Evolutionary conservation across 495 filamentous ascomycete species (phyloP), one percentile per base, ranked within the genome.

Genomic region (Penicillium bialowiezense): DNA sequence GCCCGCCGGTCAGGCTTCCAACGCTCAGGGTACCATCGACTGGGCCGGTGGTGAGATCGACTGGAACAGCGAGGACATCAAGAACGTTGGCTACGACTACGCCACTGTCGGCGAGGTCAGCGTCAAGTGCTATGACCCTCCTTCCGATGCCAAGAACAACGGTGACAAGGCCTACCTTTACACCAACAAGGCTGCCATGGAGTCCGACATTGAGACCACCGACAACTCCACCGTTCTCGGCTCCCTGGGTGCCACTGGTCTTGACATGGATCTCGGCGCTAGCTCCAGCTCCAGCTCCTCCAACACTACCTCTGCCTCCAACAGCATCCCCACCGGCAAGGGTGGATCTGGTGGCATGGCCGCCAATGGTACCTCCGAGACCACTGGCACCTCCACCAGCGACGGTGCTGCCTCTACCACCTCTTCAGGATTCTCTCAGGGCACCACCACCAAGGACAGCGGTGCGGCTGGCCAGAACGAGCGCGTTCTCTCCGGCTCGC

Each of bases 41-140:
- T 98, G 93, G 93, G 86, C 93, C 12, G 93, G 93, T 58, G 93
- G 93, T 51, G 69, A 77, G 48, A 90, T 98, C 54, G 78, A 95
- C 71, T 98, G 93, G 93, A 79, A 88, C 63, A 81, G 77, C 54
- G 71, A 74, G 40, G 87, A 92, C 63, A 91, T 96, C 76, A 71
- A 91, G 76, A 71, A 85, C 33, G 72, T 83, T 60, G 88, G 88
- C 8, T 97, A 97, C 76, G 95, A 95, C 78, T 96, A 87, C 67
- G 88, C 90, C 41, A 82, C 79, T 23, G 80, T 96, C 57, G 77
- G 81, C 44, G 83, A 91, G 29, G 81, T 98, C 48, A 80, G 70
- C 20, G 83, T 98, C 15, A 64, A 89, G 48, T 98, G 93, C 85
- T 97, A 89, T 72, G 72, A 89, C 52, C 77, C 89, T 15, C 83